Conservation (phyloP, 2,329 filamentous ascomycete species). For the Calonectria hawksworthii region DNA sequence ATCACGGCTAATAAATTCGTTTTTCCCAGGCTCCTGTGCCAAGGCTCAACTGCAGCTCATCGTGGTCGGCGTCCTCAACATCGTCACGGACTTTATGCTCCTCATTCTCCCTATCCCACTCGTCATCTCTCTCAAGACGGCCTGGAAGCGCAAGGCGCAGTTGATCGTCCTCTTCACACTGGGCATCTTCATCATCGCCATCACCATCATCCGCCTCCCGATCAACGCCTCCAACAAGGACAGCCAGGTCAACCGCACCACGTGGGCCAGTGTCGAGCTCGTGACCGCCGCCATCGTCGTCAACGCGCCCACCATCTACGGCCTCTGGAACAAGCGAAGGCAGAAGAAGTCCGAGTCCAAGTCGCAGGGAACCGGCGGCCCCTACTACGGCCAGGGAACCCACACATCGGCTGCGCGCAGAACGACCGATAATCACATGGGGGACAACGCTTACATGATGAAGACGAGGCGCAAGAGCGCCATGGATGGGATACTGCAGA, state of each 20-base stretch:
- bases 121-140: slow-evolving; percentile 46
- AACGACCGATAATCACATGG: neutral
- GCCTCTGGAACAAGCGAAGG: slow-evolving; percentile 48
- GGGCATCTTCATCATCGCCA: slow-evolving; percentile 56
- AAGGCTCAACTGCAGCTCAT: slow-evolving; percentile 38
- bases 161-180: slow-evolving; percentile 52
- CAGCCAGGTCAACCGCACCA: slow-evolving; percentile 52
- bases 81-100: slow-evolving; percentile 49
- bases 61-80: slow-evolving; percentile 39
- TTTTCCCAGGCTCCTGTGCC: slow-evolving; percentile 22
- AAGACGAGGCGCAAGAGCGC: slow-evolving; percentile 16
- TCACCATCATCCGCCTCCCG: slow-evolving; percentile 55
- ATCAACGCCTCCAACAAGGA: slow-evolving; percentile 52
- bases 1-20: neutral
- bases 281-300: slow-evolving; percentile 51
- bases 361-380: slow-evolving; percentile 17
- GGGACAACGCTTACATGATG: slow-evolving; percentile 10
- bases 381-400: slow-evolving; percentile 12
- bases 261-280: slow-evolving; percentile 56
- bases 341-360: slow-evolving; percentile 32
- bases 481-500: slow-evolving; percentile 23
- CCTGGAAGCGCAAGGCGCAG: slow-evolving; percentile 49
- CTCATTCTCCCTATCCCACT: slow-evolving; percentile 42
- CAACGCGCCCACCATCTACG: slow-evolving; percentile 55
- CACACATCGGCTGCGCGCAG: neutral